These are phyloP conservation scores for Pyronema domesticum DNA, from an alignment of 495 filamentous ascomycete genomes.

Conservation along the genomic window DNA sequence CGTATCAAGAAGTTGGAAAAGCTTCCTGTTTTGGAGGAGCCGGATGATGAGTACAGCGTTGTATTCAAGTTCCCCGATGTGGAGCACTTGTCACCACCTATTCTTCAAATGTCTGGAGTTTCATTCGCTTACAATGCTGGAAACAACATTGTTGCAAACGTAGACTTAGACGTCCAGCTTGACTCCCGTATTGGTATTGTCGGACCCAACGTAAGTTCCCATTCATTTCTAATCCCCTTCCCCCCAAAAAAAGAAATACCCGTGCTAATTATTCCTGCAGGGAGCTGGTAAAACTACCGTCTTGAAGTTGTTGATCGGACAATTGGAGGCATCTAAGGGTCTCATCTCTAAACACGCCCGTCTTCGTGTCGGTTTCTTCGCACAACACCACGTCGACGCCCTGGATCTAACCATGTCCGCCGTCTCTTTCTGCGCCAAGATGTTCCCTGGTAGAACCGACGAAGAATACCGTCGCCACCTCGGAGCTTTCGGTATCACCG, in stretches of 20 bases:
- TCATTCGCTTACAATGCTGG: conserved; percentile 76
- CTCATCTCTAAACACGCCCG: conserved; percentile 74
- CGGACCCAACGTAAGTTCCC: conserved; percentile 52
- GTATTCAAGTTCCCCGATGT: conserved; percentile 97
- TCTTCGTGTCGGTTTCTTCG: conserved; percentile 86
- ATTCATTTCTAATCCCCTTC: neutral
- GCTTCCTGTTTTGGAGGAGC: conserved; percentile 79
- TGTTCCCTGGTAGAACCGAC: conserved; percentile 75
- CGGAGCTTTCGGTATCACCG: conserved; percentile 95
- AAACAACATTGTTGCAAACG: conserved; percentile 60
- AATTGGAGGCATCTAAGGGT: conserved; percentile 58
- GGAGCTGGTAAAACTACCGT: conserved; percentile 97
- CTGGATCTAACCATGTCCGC: conserved; percentile 74
- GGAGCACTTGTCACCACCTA: conserved; percentile 90
- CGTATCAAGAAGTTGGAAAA: conserved; percentile 97
- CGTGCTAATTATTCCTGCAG: neutral
- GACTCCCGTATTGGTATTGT: conserved; percentile 98
- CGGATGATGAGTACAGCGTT: conserved; percentile 86
- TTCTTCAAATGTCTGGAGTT: conserved; percentile 90
- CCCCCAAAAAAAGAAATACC: neutral
- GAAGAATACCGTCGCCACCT: conserved; percentile 94
- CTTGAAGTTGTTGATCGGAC: conserved; percentile 80
- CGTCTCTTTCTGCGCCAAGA: conserved; percentile 88
- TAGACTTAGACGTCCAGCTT: conserved; percentile 92
- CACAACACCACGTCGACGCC: conserved; percentile 96